These are phyloP conservation scores for Paracoccidioides lutzii DNA, from an alignment of 2,329 filamentous ascomycete genomes.

Conservation along the genomic window DNA sequence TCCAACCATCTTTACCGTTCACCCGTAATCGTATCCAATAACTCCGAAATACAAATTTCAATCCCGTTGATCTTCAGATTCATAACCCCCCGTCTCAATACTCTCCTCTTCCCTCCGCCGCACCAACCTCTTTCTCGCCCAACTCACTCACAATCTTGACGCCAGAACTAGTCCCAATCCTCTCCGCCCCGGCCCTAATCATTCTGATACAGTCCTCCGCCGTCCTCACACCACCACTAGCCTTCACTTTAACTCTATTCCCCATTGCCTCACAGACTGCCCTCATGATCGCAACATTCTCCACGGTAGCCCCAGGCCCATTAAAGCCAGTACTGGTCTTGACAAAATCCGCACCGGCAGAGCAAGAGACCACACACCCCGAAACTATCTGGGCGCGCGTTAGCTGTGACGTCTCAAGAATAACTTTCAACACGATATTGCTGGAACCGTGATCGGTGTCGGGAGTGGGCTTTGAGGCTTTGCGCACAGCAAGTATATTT, in stretches of 20 bases:
- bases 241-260: constrained; percentile 40
- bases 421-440: constrained; percentile 41
- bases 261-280: constrained; percentile 34
- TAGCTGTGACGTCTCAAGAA: constrained; percentile 46
- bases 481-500: constrained; percentile 41
- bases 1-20: background rate
- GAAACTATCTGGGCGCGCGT: constrained; percentile 38
- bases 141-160: constrained; percentile 42
- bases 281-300: constrained; percentile 44
- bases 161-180: constrained; percentile 45
- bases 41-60: background rate
- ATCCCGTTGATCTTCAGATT: background rate
- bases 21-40: background rate
- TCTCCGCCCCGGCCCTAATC: constrained; percentile 43
- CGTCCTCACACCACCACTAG: constrained; percentile 44
- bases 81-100: background rate
- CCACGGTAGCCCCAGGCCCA: constrained; percentile 40
- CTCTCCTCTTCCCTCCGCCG: constrained; percentile 7
- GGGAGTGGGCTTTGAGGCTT: constrained; percentile 25
- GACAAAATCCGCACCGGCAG: constrained; percentile 45
- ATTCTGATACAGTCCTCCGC: constrained; percentile 40
- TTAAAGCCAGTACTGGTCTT: constrained; percentile 50
- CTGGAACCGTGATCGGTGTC: constrained; percentile 17
- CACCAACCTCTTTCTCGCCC: constrained; percentile 10
- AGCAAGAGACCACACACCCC: constrained; percentile 38